Evolutionary conservation across 2,329 filamentous ascomycete genomes (phyloP).

Genomic region (Blumeriella jaapii): DNA sequence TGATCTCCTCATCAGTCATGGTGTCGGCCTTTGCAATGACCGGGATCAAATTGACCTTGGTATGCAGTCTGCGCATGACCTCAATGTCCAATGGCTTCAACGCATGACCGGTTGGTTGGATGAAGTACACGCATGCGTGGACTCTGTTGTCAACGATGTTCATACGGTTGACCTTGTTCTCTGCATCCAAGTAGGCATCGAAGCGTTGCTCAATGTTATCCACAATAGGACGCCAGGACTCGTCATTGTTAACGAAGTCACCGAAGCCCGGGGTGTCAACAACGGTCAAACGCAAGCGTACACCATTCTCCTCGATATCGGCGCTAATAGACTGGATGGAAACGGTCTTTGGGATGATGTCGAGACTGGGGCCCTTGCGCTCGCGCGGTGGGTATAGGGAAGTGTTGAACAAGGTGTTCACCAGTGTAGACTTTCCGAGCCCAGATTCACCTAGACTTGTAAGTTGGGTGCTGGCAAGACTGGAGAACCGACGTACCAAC

Average conservation of each 20-base stretch:
- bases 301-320: conserved; percentile 96
- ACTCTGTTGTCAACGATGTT: conserved; percentile 99
- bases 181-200: conserved; percentile 94
- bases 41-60: conserved; percentile 99
- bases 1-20: conserved; percentile 91
- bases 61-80: conserved; percentile 98
- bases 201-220: conserved; percentile 99
- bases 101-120: conserved; percentile 96
- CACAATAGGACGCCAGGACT: conserved; percentile 97
- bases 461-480: conserved; percentile 6
- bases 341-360: conserved; percentile 97
- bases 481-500: conserved; percentile 60
- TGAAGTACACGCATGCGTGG: conserved; percentile 98
- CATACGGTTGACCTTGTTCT: conserved; percentile 99
- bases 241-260: conserved; percentile 99
- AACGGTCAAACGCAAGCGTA: conserved; percentile 89
- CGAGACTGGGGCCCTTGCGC: conserved; percentile 91
- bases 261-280: conserved; percentile 97
- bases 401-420: conserved; percentile 99
- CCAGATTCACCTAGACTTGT: conserved; percentile 77
- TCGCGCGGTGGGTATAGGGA: conserved; percentile 98
- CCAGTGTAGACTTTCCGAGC: conserved; percentile 95
- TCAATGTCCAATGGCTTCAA: conserved; percentile 98
- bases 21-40: conserved; percentile 99
- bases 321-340: conserved; percentile 91